A percentile compares a stretch with the other conserved stretches of the same genome.
phyloP scores from a whole-genome alignment of 2,329 filamentous ascomycete genomes.

The Aureobasidium vineae region DNA sequence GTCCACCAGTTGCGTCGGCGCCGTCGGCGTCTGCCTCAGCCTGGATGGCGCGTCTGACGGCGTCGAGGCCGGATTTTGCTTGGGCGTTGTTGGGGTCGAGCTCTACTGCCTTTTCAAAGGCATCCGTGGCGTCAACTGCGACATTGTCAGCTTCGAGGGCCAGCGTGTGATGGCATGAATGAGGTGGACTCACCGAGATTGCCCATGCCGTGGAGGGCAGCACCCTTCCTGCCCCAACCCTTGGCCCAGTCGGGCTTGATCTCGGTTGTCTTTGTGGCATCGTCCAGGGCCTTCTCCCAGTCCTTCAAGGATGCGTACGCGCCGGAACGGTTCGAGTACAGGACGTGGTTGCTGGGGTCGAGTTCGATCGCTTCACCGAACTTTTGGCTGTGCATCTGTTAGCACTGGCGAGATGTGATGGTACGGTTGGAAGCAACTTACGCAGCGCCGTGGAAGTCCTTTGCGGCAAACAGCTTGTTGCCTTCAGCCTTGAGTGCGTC shows the following conservation, averaged over 20 bases:
- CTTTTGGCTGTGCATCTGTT: constrained; percentile 65
- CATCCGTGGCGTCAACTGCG: constrained; percentile 73
- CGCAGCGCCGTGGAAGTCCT: constrained; percentile 96
- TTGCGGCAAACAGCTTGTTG: constrained; percentile 97
- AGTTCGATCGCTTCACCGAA: constrained; percentile 91
- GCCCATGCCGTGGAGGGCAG: constrained; percentile 81
- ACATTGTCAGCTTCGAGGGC: not conserved
- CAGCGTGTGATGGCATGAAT: not conserved
- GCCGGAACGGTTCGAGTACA: constrained; percentile 95
- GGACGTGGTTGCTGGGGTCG: constrained; percentile 87
- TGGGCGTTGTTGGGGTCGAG: constrained; percentile 88
- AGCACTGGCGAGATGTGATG: constrained; percentile 29
- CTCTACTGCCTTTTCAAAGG: constrained; percentile 93
- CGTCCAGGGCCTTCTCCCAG: constrained; percentile 77
- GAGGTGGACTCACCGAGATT: constrained; percentile 62
- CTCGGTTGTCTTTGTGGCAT: constrained; percentile 90
- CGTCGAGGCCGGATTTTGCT: constrained; percentile 81
- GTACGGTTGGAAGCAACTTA: constrained; percentile 53
- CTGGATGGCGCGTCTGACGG: constrained; percentile 86
- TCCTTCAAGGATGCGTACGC: constrained; percentile 85
- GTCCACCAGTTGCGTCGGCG: constrained; percentile 67
- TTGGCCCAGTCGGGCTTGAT: constrained; percentile 98
- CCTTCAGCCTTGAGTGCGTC: constrained; percentile 92
- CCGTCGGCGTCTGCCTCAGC: constrained; percentile 65
- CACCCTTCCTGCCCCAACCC: constrained; percentile 90